Percentiles rank a stretch among this genome's conserved stretches.
Evolutionary conservation across 257 asterid species (phyloP).

Genomic region (Ilex asprella): DNA sequence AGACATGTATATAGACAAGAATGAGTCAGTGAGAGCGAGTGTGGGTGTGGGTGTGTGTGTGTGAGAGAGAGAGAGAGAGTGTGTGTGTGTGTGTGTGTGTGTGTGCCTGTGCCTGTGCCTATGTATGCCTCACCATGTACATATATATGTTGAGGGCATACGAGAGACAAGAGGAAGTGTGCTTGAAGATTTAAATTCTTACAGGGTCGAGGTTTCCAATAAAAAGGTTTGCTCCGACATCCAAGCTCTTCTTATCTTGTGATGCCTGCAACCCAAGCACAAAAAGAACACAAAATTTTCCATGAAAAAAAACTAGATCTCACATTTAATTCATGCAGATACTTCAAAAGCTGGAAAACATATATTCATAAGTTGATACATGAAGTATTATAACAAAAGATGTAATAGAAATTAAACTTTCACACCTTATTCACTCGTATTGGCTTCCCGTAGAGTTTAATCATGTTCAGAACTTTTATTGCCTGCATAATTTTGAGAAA

Average conservation of each 20-base stretch:
- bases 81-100: too few species aligned
- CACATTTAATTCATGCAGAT: background rate
- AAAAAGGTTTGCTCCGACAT: conserved; percentile 95
- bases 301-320: background rate
- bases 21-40: too few species aligned
- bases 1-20: background rate
- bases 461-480: conserved; percentile 89
- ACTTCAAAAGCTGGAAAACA: background rate
- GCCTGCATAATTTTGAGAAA: conserved; percentile 41
- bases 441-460: conserved; percentile 80
- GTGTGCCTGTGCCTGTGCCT: too few species aligned
- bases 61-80: background rate
- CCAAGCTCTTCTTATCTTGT: conserved; percentile 93
- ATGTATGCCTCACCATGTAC: too few species aligned
- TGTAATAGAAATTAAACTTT: background rate
- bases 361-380: conserved; percentile 1
- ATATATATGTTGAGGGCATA: background rate
- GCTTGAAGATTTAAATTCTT: conserved; percentile 25
- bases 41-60: too few species aligned
- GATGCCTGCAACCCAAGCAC: conserved; percentile 56
- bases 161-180: background rate
- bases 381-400: background rate
- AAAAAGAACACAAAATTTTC: conserved; percentile 1
- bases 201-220: conserved; percentile 97
- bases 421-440: conserved; percentile 87